Conservation (phyloP, 768 basidiomycete species). For the Amanita jacksonii region DNA sequence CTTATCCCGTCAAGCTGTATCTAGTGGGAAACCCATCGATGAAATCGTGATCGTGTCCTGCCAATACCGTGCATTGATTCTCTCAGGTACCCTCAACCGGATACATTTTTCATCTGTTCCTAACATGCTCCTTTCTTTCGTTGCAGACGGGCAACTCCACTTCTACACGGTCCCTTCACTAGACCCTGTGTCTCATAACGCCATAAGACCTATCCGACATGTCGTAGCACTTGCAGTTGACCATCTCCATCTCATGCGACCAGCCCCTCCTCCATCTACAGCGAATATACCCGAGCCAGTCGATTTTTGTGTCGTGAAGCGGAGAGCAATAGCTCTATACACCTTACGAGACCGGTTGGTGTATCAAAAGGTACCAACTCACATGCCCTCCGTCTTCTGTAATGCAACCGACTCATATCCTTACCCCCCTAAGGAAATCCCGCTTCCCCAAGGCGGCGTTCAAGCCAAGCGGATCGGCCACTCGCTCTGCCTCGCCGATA, state of each 20-base stretch:
- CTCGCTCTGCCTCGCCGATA: conserved; percentile 67
- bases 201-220: conserved; percentile 72
- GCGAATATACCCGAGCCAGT: conserved; percentile 37
- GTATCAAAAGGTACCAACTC: conserved; percentile 42
- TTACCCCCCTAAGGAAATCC: conserved; percentile 48
- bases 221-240: conserved; percentile 79
- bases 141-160: conserved; percentile 52
- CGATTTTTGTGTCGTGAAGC: conserved; percentile 69
- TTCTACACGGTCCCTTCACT: conserved; percentile 78
- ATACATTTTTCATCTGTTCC: conserved; percentile 4
- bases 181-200: conserved; percentile 49
- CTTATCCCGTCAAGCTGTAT: conserved; percentile 59
- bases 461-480: conserved; percentile 54
- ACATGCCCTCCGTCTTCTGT: not conserved
- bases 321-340: conserved; percentile 52
- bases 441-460: conserved; percentile 46
- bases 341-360: conserved; percentile 54
- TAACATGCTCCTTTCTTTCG: conserved; percentile 6
- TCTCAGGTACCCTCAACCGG: conserved; percentile 67
- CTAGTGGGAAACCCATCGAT: conserved; percentile 63
- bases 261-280: conserved; percentile 31
- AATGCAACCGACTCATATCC: not conserved
- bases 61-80: conserved; percentile 63
- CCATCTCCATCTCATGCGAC: conserved; percentile 54
- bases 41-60: conserved; percentile 74